These are phyloP conservation scores for Penicillium psychrofluorescens DNA, from an alignment of 495 filamentous ascomycete genomes.

Conservation along the genomic window DNA sequence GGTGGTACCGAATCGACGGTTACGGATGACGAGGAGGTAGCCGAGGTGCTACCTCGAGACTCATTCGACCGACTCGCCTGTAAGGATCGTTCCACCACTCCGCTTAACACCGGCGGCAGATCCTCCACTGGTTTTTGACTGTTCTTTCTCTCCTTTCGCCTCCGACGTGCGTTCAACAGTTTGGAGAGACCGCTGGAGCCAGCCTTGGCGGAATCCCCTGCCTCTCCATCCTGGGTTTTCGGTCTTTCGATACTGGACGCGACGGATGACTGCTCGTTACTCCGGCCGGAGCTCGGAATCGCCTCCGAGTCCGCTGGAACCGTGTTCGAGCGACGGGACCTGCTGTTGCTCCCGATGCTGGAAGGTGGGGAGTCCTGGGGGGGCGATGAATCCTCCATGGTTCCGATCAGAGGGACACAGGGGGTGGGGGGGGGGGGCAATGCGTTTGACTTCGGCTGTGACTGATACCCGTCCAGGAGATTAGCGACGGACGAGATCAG, in stretches of 20 bases:
- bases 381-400: too few relatives aligned
- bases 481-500: too few relatives aligned
- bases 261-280: slow-evolving; percentile 37
- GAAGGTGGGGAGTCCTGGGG: slow-evolving; percentile 15
- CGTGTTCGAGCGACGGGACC: slow-evolving; percentile 25
- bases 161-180: slow-evolving; percentile 42
- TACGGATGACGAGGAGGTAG: slow-evolving; percentile 19
- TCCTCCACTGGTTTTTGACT: slow-evolving; percentile 24
- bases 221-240: slow-evolving; percentile 34
- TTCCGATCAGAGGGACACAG: too few relatives aligned
- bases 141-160: slow-evolving; percentile 35
- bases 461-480: too few relatives aligned
- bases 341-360: slow-evolving; percentile 16
- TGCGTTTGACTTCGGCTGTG: too few relatives aligned
- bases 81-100: slow-evolving; percentile 14
- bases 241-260: slow-evolving; percentile 37
- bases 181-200: slow-evolving; percentile 43
- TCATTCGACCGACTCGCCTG: slow-evolving; percentile 18
- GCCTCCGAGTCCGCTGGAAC: slow-evolving; percentile 27
- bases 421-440: too few relatives aligned
- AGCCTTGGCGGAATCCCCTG: slow-evolving; percentile 27
- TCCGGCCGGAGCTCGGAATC: slow-evolving; percentile 25
- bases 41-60: slow-evolving; percentile 18
- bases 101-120: slow-evolving; percentile 9
- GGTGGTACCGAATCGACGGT: slow-evolving; percentile 14